Evolutionary conservation across 768 basidiomycete species (phyloP).

Genomic region (Rhizopogon rudus): DNA sequence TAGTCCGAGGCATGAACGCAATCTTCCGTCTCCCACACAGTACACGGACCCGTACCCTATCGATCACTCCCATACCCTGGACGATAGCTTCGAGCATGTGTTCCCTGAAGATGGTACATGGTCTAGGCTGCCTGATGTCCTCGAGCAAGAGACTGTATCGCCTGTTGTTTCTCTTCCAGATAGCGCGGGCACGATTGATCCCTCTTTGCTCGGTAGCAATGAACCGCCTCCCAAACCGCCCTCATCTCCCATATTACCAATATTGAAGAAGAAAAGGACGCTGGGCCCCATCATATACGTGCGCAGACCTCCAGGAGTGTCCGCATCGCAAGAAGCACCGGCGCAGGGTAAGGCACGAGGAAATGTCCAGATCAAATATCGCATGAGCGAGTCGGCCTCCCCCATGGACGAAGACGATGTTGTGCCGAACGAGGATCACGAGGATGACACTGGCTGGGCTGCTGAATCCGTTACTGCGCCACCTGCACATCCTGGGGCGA

Average conservation of each 20-base stretch:
- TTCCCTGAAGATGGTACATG: constrained; percentile 6
- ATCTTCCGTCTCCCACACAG: neutral
- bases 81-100: constrained; percentile 3
- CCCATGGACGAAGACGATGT: neutral
- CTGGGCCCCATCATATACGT: constrained; percentile 25
- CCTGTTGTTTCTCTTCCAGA: neutral
- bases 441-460: neutral
- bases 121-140: neutral
- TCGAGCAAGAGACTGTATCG: neutral
- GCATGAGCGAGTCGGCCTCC: constrained; percentile 2
- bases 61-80: neutral
- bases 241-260: neutral
- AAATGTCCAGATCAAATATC: constrained; percentile 27
- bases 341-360: constrained; percentile 12
- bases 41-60: neutral
- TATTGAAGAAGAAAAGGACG: constrained; percentile 2
- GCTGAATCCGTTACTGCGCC: neutral
- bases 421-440: neutral
- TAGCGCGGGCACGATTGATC: constrained; percentile 20
- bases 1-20: constrained; percentile 12
- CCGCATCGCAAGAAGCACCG: constrained; percentile 10
- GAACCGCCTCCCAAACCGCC: constrained; percentile 1
- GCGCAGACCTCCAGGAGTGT: constrained; percentile 22
- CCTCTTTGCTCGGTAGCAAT: constrained; percentile 20
- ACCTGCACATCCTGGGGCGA: neutral